Percentiles rank a stretch among this genome's conserved stretches.
Evolutionary conservation across 352 stramenopile species (phyloP).

Genomic region (Globisporangium sylvaticum): DNA sequence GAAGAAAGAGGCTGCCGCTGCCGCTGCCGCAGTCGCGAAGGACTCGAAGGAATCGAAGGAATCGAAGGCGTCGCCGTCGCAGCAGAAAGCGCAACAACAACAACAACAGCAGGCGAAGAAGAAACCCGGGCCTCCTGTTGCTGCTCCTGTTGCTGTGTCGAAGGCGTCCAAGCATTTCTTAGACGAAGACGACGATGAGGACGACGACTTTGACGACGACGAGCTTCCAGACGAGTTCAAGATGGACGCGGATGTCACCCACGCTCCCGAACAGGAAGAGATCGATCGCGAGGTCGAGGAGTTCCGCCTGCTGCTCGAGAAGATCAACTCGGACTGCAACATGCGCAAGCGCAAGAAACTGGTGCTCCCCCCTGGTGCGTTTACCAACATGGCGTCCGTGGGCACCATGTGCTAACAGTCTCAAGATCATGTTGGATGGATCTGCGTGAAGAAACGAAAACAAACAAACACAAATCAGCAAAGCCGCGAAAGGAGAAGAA

Average conservation of each 20-base stretch:
- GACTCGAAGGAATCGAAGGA: conserved; percentile 21
- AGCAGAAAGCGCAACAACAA: conserved; percentile 4
- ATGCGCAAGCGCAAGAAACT: conserved; percentile 59
- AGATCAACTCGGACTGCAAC: conserved; percentile 59
- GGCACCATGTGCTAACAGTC: conserved; percentile 12
- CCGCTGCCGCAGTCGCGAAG: conserved; percentile 12
- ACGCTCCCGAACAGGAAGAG: conserved; percentile 41
- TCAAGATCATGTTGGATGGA: not conserved
- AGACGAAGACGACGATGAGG: conserved; percentile 11
- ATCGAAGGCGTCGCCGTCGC: conserved; percentile 24
- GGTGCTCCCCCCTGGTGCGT: conserved; percentile 62
- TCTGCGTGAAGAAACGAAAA: not conserved
- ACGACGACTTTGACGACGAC: conserved; percentile 1
- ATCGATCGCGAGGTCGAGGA: conserved; percentile 77
- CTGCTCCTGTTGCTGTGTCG: not conserved
- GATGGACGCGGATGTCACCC: conserved; percentile 16
- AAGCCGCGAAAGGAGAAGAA: not conserved
- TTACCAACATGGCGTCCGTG: conserved; percentile 25
- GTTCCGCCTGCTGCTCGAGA: conserved; percentile 66
- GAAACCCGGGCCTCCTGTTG: not conserved
- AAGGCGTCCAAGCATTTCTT: conserved; percentile 9
- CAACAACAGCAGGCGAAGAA: conserved; percentile 13
- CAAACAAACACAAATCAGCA: not conserved
- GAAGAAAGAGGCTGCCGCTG: conserved; percentile 26
- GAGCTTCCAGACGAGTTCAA: conserved; percentile 9